Evolutionary conservation across 164 flowering plant species (phyloP), one percentile per base, ranked within the genome.

Genomic region (Tinospora cordifolia): DNA sequence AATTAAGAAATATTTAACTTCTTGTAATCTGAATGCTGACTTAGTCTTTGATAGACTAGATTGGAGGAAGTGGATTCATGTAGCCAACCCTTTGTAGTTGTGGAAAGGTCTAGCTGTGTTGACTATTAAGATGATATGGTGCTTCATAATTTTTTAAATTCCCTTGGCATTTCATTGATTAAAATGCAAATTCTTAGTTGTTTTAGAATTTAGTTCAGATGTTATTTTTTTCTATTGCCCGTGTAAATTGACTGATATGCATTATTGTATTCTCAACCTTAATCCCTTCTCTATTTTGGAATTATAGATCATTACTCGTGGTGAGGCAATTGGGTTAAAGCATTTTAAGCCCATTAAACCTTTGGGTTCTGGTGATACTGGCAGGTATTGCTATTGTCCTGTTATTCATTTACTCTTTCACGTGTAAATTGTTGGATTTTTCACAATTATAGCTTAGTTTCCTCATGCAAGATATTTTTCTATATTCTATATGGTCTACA

Each of bases 321-420:
- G 91, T 74, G 90, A 87, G 68, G 78, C 71, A 70, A 83, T 93
- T 73, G 87, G 92, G 24, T 74, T 93, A 60, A 81, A 86, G 78
- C 97, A 93, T 84, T 90, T 93, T 78, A 90, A 87, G 83, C 98
- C 98, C 46, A 77, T 93, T 72, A 88, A 78, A 73, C 96, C 98
- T n/a, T 82, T 93, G 84, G 98, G 98, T 57, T 85, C 88, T 82
- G 98, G 98, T 78, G 98, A 93, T 76, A 93, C 98, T 77, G 98
- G 98, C 76, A 91, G 98, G 98, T 90, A 83, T 1, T 58, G 12
- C 10, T 66, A 65, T 65, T 36, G 39, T 21, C 24, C 60, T 54
- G 60, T 54, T 54, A 9, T 54, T 54, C 60, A 54, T 54, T 22
- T 54, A 54, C 60, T 54, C 19, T 54, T 54, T 54, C 60, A 19